Conservation (phyloP, 108 stramenopile genomes). For the Nitzschia sp. region DNA sequence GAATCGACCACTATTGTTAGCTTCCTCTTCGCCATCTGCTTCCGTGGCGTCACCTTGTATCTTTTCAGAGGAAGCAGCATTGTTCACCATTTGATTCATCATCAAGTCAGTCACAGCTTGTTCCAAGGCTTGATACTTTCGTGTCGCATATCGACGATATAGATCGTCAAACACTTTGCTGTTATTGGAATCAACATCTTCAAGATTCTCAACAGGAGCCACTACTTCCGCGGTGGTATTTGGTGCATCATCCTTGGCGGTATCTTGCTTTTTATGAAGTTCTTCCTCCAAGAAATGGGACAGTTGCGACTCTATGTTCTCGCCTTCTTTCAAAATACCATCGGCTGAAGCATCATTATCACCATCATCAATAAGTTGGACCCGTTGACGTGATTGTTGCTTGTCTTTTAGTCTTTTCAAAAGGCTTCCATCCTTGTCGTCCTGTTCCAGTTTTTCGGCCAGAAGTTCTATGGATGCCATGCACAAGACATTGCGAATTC, state of each 20-base stretch:
- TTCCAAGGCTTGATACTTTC: constrained; percentile 27
- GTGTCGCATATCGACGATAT: constrained; percentile 12
- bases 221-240: background rate
- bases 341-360: background rate
- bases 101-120: constrained; percentile 23
- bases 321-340: background rate
- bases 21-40: constrained; percentile 5
- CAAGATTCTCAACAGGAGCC: background rate
- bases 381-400: background rate
- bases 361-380: background rate
- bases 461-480: constrained; percentile 48
- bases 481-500: constrained; percentile 56
- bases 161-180: background rate
- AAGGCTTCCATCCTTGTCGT: constrained; percentile 18
- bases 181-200: background rate
- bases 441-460: constrained; percentile 24
- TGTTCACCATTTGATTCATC: background rate
- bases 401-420: background rate
- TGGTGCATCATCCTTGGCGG: background rate
- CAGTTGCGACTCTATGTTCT: background rate
- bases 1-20: background rate
- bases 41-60: background rate
- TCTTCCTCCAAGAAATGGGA: background rate
- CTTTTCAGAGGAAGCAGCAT: background rate
- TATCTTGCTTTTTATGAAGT: background rate